These are phyloP conservation scores for Leccinum subtestaceum DNA, from an alignment of 768 basidiomycete species.

Conservation along the genomic window DNA sequence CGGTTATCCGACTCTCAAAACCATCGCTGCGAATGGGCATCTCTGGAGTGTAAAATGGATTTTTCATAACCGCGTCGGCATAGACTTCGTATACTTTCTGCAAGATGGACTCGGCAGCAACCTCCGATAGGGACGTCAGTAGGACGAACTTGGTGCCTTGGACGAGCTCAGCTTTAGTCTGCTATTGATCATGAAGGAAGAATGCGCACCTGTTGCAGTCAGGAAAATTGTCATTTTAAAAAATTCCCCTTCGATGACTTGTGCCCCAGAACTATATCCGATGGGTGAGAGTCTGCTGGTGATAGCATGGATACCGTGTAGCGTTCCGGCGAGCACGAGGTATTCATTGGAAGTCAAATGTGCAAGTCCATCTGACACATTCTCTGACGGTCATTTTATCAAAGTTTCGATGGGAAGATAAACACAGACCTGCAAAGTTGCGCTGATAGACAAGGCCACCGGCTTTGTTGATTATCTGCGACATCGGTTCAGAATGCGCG, in stretches of 20 bases:
- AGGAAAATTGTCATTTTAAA: constrained; percentile 93
- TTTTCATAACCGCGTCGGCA: constrained; percentile 96
- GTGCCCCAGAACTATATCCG: constrained; percentile 79
- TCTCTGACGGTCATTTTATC: background rate
- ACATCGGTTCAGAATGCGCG: constrained; percentile 1
- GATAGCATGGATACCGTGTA: constrained; percentile 99
- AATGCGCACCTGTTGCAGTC: constrained; percentile 74
- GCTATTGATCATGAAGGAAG: background rate
- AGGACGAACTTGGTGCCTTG: constrained; percentile 95
- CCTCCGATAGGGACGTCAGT: constrained; percentile 75
- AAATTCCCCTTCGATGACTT: constrained; percentile 93
- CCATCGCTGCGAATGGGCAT: constrained; percentile 95
- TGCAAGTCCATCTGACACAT: constrained; percentile 77
- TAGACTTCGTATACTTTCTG: constrained; percentile 92
- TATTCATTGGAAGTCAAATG: constrained; percentile 91
- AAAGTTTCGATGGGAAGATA: background rate
- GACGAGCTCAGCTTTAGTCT: background rate
- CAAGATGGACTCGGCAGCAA: constrained; percentile 65
- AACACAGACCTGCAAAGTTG: constrained; percentile 75
- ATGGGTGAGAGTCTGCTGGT: constrained; percentile 87
- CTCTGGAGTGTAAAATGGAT: constrained; percentile 98
- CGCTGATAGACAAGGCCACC: constrained; percentile 94
- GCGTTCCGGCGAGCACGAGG: constrained; percentile 91
- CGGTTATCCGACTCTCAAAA: constrained; percentile 72
- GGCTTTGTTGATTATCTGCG: constrained; percentile 94